Evolutionary conservation across 306 rosid species (phyloP), one percentile per base, ranked within the genome.

Genomic region (Hippophae gyantsensis): DNA sequence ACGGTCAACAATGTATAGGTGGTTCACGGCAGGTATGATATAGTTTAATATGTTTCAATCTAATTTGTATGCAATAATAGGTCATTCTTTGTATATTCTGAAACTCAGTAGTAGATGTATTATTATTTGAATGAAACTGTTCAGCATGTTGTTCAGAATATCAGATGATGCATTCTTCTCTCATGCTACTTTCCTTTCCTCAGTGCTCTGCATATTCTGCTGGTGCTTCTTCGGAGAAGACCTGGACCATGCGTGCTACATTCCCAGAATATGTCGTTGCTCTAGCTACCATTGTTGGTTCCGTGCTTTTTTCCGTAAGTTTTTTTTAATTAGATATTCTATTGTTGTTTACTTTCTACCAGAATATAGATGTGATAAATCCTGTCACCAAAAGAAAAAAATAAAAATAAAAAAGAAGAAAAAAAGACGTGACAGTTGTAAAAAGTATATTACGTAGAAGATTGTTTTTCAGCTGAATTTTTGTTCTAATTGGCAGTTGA

Each of bases 261-360:
- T 92, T 92, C 65, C 99, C 99, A 7, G 99, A 92, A 92, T 92
- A 92, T 71, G 93, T 88, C 25, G 99, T 92, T 64, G 99, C 99
- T 52, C 96, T 92, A 55, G 83, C 96, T 65, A 92, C 99, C 66
- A 92, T 92, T 46, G 93, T 85, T 61, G 99, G 99, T 74, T 92
- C 99, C 6, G 95, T 88, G 59, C 96, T 92, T 63, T 92, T 92
- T n/a, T 64, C 99, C 52, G 99, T 92, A 85, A 85, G 99, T 60
- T 72, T 10, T 48, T 72, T 58, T 48, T 42, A 61, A 46, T 13
- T 48, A 32, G 5, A 32, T 32, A 32, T 32, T 32, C 38, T 6
- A 47, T 32, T 42, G 49, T 41, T 46, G 47, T 48, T 42, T 50
- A 32, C 27, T 5, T 50, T 52, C 27, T 48, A 6, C 10, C 25